A percentile compares a stretch with the other conserved stretches of the same genome.
Conservation (phyloP, 2,329 filamentous ascomycete species). For the Chalaropsis ovoidea region DNA sequence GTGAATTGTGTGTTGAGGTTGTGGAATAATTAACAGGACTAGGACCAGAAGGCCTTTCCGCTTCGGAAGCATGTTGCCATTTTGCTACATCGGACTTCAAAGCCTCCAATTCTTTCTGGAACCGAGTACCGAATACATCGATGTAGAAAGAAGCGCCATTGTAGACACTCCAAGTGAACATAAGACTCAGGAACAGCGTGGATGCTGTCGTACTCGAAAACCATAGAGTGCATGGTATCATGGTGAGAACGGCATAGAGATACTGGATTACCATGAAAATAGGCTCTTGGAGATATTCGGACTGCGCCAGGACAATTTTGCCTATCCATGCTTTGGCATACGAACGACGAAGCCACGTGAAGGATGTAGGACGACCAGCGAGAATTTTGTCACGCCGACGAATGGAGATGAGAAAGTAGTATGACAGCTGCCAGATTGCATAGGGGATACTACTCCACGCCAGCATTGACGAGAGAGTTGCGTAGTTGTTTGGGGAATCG, state of each 20-base stretch:
- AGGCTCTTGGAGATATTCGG: conserved; percentile 65
- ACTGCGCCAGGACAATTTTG: conserved; percentile 69
- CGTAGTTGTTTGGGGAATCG: conserved; percentile 70
- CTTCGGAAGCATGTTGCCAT: conserved; percentile 60
- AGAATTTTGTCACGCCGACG: conserved; percentile 92
- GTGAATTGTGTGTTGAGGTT: not conserved
- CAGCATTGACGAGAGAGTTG: conserved; percentile 70
- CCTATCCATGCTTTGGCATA: conserved; percentile 88
- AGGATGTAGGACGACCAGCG: conserved; percentile 87
- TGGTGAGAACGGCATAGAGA: conserved; percentile 76
- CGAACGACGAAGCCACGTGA: conserved; percentile 89
- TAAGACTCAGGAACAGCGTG: conserved; percentile 59
- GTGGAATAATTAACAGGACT: conserved; percentile 2
- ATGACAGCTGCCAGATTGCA: conserved; percentile 79
- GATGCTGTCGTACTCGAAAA: conserved; percentile 81
- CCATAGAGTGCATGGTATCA: conserved; percentile 91
- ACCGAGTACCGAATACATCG: conserved; percentile 90
- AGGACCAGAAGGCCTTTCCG: conserved; percentile 28
- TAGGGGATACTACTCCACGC: conserved; percentile 91
- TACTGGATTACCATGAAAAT: conserved; percentile 98
- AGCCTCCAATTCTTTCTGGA: conserved; percentile 89
- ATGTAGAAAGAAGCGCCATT: conserved; percentile 98
- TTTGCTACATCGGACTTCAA: conserved; percentile 81
- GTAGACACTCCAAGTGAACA: conserved; percentile 94
- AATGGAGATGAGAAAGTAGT: conserved; percentile 92